phyloP scores from a whole-genome alignment of 441 rosid genomes.

The Gossypium lobatum region DNA sequence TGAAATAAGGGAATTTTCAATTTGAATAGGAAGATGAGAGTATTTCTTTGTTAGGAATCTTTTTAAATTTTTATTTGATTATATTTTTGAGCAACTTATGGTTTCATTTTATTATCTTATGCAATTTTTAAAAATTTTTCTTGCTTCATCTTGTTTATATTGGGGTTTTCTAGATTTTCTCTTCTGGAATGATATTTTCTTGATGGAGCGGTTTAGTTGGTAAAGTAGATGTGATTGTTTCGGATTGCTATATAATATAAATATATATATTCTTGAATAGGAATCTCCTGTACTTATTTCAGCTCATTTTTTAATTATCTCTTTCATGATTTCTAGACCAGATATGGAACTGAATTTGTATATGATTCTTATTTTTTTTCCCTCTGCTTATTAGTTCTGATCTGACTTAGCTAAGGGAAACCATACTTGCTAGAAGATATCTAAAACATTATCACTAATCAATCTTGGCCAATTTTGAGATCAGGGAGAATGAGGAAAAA shows the following conservation, averaged over 20 bases:
- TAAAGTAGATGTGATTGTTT: background rate
- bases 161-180: conserved; percentile 7
- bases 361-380: background rate
- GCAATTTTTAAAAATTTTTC: conserved; percentile 20
- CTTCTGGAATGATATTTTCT: background rate
- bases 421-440: conserved; percentile 46
- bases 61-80: background rate
- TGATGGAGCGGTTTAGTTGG: background rate
- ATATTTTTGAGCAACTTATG: conserved; percentile 33
- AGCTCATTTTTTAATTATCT: background rate
- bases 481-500: background rate
- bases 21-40: background rate
- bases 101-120: conserved; percentile 37
- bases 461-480: conserved; percentile 4
- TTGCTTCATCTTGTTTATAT: conserved; percentile 12
- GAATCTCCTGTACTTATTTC: background rate
- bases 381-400: background rate
- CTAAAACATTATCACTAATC: conserved; percentile 25
- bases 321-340: background rate
- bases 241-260: background rate
- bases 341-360: conserved; percentile 5
- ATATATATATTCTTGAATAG: background rate
- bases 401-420: conserved; percentile 41
- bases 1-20: background rate
- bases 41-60: conserved; percentile 18